A percentile compares a stretch with the other conserved stretches of the same genome.
Conservation (phyloP, 768 basidiomycete species). For the Mycena indigotica region DNA sequence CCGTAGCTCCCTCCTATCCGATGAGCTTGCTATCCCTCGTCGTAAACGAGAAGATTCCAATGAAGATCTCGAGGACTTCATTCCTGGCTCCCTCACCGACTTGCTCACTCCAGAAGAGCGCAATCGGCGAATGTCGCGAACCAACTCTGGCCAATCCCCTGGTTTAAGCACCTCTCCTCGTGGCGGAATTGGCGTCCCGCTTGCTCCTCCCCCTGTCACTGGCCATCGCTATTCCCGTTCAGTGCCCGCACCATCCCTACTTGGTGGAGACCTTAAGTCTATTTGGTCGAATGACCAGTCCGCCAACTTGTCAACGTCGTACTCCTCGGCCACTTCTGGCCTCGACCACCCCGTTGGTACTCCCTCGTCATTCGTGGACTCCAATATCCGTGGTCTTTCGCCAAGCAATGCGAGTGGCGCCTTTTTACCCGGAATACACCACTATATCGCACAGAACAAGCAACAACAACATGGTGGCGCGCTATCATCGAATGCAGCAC, state of each 20-base stretch:
- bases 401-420: constrained; percentile 83
- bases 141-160: constrained; percentile 51
- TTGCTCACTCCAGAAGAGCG: constrained; percentile 88
- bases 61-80: constrained; percentile 84
- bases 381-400: constrained; percentile 35
- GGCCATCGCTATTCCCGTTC: constrained; percentile 79
- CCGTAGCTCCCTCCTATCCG: constrained; percentile 24
- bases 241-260: constrained; percentile 74
- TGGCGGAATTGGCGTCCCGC: constrained; percentile 23
- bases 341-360: constrained; percentile 26
- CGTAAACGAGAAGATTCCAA: constrained; percentile 48
- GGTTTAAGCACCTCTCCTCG: constrained; percentile 18
- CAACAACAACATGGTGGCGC: constrained; percentile 2
- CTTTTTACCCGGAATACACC: constrained; percentile 74
- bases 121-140: constrained; percentile 77
- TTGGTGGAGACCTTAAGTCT: constrained; percentile 69
- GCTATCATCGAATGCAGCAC: constrained; percentile 14
- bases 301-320: constrained; percentile 44
- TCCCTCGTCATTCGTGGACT: constrained; percentile 29
- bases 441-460: constrained; percentile 46
- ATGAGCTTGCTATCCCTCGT: constrained; percentile 29
- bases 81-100: constrained; percentile 87
- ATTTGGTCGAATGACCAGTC: constrained; percentile 63
- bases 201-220: constrained; percentile 20
- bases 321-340: constrained; percentile 54